Conservation (phyloP, 2,329 filamentous ascomycete genomes). For the Fusarium sp. region DNA sequence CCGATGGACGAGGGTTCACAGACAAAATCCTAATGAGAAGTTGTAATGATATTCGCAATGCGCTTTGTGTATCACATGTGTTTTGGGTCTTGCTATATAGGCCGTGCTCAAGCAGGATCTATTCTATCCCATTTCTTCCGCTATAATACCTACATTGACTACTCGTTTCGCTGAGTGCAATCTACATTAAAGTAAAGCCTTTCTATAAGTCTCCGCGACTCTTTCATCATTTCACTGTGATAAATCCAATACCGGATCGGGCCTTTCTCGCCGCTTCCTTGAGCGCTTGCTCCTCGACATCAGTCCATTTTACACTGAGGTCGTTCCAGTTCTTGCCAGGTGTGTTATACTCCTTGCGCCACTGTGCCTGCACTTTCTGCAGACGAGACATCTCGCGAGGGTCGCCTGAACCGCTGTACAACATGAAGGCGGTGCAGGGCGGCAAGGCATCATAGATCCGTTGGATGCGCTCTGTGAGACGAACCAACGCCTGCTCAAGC, state of each 20-base stretch:
- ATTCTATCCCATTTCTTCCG: background rate
- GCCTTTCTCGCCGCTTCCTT: conserved; percentile 67
- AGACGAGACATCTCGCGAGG: conserved; percentile 74
- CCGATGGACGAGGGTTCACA: conserved; percentile 9
- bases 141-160: background rate
- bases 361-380: conserved; percentile 70
- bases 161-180: background rate
- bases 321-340: conserved; percentile 74
- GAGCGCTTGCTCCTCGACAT: conserved; percentile 72
- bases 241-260: conserved; percentile 72
- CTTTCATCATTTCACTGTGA: conserved; percentile 67
- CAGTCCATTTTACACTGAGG: conserved; percentile 75
- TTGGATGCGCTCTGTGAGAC: conserved; percentile 62
- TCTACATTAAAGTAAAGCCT: background rate
- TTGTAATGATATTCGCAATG: conserved; percentile 38
- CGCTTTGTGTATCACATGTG: background rate
- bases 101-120: background rate
- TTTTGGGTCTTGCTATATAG: background rate
- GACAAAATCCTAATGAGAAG: conserved; percentile 36
- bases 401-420: conserved; percentile 75
- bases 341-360: conserved; percentile 73
- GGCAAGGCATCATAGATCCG: conserved; percentile 69
- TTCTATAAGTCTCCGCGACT: background rate
- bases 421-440: conserved; percentile 72
- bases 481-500: conserved; percentile 61